Base-by-base conservation (phyloP, 768 basidiomycete genomes). In the Inosperma sp. region DNA sequence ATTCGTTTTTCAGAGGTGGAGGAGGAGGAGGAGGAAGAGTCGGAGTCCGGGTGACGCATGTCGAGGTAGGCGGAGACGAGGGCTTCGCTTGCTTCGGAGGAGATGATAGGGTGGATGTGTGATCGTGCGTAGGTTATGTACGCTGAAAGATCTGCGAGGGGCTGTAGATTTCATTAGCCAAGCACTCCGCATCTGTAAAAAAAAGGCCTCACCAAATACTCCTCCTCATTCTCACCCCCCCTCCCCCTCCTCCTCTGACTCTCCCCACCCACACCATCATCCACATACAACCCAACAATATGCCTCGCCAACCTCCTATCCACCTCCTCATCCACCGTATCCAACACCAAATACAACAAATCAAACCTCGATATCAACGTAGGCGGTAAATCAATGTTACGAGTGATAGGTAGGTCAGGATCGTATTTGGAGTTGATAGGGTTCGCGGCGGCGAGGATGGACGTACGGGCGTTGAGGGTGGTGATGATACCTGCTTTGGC, bases 401-500 rank as follows among this genome's bases (percentile, higher is more conserved):
- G 79, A 0, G 95, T 95, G 58, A 98, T 88, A 2, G 95, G 93
- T 61, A 90, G 72, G 54, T 92, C 81, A 39, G 88, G 83, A 67
- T 97, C 89, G 71, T 98, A 98, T 65, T 91, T 92, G 0, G 92
- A 94, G 14, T 90, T 92, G 22, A 98, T 89, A 1, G 96, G 96
- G 64, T 99, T 98, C 19, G 96, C 96, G 5, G 94, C 96, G 1
- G 96, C 96, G 8, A 99, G 77, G 57, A 99, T 93, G 0, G 95
- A 97, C 0, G 96, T 98, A n/a, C 96, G 79, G 0, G 96, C 96
- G 60, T 99, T 99, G 52, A 99, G 76, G 0, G 96, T 99, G 0
- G 96, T 97, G 62, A 97, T 97, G 58, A 99, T 99, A 8, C 96
- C 96, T 0, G 96, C 96, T 70, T 98, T 99, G 5, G 96, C 96